Percentiles rank a stretch among this genome's conserved stretches.
phyloP scores from a whole-genome alignment of 2,329 filamentous ascomycete genomes.

The Xylaria arbuscula region DNA sequence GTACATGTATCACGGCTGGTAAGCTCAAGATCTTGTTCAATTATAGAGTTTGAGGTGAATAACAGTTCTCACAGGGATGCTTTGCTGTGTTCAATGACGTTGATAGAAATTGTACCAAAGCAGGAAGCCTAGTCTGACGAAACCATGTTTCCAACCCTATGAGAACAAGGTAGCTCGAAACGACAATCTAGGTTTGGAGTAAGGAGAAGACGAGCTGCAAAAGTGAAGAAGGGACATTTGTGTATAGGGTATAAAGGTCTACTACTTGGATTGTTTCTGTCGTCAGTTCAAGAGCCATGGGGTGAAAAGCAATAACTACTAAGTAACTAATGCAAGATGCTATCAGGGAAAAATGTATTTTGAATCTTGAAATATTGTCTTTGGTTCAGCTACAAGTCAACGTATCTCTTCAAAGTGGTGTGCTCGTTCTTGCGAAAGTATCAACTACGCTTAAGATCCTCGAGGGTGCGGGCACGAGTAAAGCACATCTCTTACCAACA shows the following conservation, averaged over 20 bases:
- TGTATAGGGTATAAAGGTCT: no score
- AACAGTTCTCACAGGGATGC: conserved; percentile 7
- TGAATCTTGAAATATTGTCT: no score
- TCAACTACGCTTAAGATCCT: background rate
- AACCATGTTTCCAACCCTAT: no score
- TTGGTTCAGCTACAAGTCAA: no score
- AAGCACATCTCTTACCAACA: background rate
- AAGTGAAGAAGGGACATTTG: no score
- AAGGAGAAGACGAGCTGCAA: no score
- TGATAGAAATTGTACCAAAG: no score
- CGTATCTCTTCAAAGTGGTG: no score
- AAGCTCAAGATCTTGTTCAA: background rate
- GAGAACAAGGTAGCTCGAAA: no score
- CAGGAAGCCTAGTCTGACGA: no score
- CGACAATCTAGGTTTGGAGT: no score
- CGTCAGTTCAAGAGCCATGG: background rate
- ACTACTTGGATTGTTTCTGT: background rate
- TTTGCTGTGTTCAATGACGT: conserved; percentile 18
- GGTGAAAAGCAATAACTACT: background rate
- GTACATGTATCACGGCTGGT: conserved; percentile 26
- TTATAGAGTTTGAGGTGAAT: background rate
- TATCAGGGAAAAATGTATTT: background rate
- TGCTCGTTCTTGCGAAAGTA: background rate
- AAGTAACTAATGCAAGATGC: background rate
- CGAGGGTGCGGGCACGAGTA: background rate